These are phyloP conservation scores for Eimeria praecox DNA, from an alignment of 169 alveolate species.

Conservation along the genomic window DNA sequence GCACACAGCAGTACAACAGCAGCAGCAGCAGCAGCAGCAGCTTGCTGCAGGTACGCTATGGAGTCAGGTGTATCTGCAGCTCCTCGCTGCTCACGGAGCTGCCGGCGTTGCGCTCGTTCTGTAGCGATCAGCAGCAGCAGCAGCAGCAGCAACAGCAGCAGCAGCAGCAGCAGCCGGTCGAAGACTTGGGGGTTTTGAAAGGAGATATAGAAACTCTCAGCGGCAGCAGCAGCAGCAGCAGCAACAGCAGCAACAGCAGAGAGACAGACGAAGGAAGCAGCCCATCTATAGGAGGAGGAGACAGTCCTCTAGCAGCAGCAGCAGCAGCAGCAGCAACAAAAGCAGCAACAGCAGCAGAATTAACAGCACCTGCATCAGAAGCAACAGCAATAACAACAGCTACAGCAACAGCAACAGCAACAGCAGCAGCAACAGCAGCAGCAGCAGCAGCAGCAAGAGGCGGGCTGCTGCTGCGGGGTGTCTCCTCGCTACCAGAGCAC, in stretches of 20 bases:
- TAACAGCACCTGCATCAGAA: background rate
- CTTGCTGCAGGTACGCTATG: constrained; percentile 60
- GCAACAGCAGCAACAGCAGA: constrained; percentile 39
- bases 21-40: constrained; percentile 68
- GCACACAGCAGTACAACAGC: background rate
- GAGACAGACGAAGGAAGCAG: background rate
- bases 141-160: constrained; percentile 41
- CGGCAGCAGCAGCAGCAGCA: constrained; percentile 52
- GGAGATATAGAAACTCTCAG: constrained; percentile 44
- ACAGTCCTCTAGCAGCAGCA: background rate
- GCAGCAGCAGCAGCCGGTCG: constrained; percentile 21
- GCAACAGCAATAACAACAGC: background rate
- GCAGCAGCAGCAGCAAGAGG: background rate
- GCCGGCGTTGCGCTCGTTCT: constrained; percentile 17
- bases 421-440: background rate
- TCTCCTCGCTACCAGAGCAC: constrained; percentile 53
- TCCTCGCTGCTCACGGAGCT: constrained; percentile 42
- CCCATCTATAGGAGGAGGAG: background rate
- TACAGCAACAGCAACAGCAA: background rate
- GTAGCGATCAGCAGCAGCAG: constrained; percentile 45
- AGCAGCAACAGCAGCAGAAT: constrained; percentile 13
- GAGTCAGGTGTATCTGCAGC: constrained; percentile 51
- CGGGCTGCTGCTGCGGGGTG: constrained; percentile 56
- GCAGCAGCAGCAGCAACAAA: background rate
- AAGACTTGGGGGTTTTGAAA: background rate